Evolutionary conservation across 1,284 basidiomycete genomes (phyloP).

Genomic region (Meira miltonrushii): DNA sequence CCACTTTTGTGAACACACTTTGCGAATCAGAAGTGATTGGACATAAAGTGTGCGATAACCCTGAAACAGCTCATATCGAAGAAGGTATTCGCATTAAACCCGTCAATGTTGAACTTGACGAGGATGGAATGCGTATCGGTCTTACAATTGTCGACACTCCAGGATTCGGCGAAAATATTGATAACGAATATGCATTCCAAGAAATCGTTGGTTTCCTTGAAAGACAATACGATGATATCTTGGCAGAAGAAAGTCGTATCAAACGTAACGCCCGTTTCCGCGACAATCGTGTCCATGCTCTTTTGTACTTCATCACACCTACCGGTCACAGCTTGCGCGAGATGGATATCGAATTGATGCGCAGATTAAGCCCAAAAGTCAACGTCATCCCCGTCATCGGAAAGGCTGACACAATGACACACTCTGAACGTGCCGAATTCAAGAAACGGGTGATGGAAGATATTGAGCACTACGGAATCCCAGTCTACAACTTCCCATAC

Average conservation of each 20-base stretch:
- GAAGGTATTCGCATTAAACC: slow-evolving; percentile 95
- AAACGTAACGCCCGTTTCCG: slow-evolving; percentile 99
- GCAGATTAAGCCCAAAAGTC: slow-evolving; percentile 58
- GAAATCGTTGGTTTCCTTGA: slow-evolving; percentile 97
- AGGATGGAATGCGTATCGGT: slow-evolving; percentile 95
- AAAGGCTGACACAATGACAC: slow-evolving; percentile 88
- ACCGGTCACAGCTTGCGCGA: slow-evolving; percentile 83
- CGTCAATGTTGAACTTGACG: slow-evolving; percentile 91
- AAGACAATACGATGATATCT: slow-evolving; percentile 97
- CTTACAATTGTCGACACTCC: slow-evolving; percentile 98
- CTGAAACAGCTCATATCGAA: slow-evolving; percentile 86
- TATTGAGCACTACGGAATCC: slow-evolving; percentile 96
- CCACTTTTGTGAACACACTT: slow-evolving; percentile 50
- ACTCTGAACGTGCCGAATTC: slow-evolving; percentile 64
- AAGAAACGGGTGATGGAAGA: slow-evolving; percentile 99
- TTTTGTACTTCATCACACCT: slow-evolving; percentile 97
- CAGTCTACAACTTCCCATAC: slow-evolving; percentile 99
- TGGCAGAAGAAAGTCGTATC: slow-evolving; percentile 97
- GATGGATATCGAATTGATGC: slow-evolving; percentile 78
- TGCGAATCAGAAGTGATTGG: slow-evolving; percentile 55
- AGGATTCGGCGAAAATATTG: slow-evolving; percentile 97
- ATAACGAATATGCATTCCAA: slow-evolving; percentile 75
- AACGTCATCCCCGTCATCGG: slow-evolving; percentile 99
- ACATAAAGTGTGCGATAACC: slow-evolving; percentile 77
- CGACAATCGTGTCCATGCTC: slow-evolving; percentile 81